phyloP scores from a whole-genome alignment of 1,284 basidiomycete genomes.

The Bothia castanella region DNA sequence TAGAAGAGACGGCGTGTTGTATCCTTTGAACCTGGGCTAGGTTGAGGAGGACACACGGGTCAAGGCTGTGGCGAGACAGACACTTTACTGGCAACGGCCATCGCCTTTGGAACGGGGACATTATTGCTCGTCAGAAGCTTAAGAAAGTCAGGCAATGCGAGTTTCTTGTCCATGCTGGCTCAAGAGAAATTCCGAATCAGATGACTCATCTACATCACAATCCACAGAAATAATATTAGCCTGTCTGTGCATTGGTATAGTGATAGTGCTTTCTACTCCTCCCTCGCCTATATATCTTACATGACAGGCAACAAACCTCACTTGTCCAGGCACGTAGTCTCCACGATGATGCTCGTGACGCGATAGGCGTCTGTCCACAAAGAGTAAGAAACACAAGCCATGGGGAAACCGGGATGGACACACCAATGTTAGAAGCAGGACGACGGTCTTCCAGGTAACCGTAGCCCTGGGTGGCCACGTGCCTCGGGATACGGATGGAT shows the following conservation, averaged over 20 bases:
- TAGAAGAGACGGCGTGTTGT: conserved; percentile 61
- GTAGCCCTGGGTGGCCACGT: conserved; percentile 87
- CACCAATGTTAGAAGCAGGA: conserved; percentile 96
- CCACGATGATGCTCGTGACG: conserved; percentile 86
- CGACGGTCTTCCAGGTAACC: conserved; percentile 97
- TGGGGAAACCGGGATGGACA: conserved; percentile 30
- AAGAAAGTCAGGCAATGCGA: conserved; percentile 70
- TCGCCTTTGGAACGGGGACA: conserved; percentile 69
- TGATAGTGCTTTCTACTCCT: conserved; percentile 12
- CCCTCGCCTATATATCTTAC: conserved; percentile 8
- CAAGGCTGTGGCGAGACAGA: conserved; percentile 37
- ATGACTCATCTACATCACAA: conserved; percentile 8
- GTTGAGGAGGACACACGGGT: conserved; percentile 5
- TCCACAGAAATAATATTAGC: conserved; percentile 11
- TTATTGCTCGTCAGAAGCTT: conserved; percentile 64
- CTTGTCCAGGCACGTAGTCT: conserved; percentile 75
- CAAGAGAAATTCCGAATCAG: background rate
- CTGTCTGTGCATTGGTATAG: conserved; percentile 22
- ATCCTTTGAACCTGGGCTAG: conserved; percentile 64
- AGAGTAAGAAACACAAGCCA: conserved; percentile 6
- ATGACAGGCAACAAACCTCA: conserved; percentile 29
- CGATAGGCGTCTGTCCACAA: conserved; percentile 73
- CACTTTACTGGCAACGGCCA: conserved; percentile 76
- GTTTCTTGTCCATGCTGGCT: conserved; percentile 38
- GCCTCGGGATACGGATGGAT: conserved; percentile 91